Evolutionary conservation across 2,329 filamentous ascomycete species (phyloP).

Genomic region (Cordyceps tenuipes): DNA sequence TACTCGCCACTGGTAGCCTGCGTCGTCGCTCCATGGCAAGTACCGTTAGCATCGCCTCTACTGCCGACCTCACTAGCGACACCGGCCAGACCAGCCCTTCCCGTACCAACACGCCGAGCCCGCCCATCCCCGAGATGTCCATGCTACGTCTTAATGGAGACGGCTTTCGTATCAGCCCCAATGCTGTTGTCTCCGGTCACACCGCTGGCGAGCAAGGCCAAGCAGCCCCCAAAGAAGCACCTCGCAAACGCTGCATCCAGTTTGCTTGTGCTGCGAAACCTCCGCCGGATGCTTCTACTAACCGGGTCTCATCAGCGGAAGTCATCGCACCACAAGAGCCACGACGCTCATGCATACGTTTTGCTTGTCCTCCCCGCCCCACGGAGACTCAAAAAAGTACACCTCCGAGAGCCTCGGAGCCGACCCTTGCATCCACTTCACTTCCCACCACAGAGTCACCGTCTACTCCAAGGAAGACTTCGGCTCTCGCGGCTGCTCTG

Average conservation of each 20-base stretch:
- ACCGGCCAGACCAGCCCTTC: constrained; percentile 84
- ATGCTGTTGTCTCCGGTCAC: constrained; percentile 19
- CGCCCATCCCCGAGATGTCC: constrained; percentile 59
- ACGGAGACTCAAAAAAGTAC: constrained; percentile 32
- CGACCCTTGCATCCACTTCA: not conserved
- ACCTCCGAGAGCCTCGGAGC: constrained; percentile 20
- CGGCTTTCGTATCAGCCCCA: constrained; percentile 18
- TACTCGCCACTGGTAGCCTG: constrained; percentile 22
- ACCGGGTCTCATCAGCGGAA: constrained; percentile 26
- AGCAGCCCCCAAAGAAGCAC: constrained; percentile 25
- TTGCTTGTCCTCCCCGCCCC: constrained; percentile 58
- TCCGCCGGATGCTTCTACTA: constrained; percentile 19
- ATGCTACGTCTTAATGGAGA: constrained; percentile 33
- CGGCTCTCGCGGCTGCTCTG: constrained; percentile 16
- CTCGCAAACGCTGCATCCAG: constrained; percentile 79
- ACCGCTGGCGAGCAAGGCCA: constrained; percentile 29
- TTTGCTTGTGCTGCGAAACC: constrained; percentile 75
- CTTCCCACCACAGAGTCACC: constrained; percentile 1
- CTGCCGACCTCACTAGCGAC: constrained; percentile 89
- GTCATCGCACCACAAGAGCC: constrained; percentile 29
- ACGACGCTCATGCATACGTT: constrained; percentile 62
- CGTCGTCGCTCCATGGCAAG: constrained; percentile 64
- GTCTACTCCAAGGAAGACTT: constrained; percentile 24
- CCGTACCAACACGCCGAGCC: constrained; percentile 80
- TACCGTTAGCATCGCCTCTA: constrained; percentile 72